phyloP scores from a whole-genome alignment of 441 rosid genomes.

The Erodium moschatum region DNA sequence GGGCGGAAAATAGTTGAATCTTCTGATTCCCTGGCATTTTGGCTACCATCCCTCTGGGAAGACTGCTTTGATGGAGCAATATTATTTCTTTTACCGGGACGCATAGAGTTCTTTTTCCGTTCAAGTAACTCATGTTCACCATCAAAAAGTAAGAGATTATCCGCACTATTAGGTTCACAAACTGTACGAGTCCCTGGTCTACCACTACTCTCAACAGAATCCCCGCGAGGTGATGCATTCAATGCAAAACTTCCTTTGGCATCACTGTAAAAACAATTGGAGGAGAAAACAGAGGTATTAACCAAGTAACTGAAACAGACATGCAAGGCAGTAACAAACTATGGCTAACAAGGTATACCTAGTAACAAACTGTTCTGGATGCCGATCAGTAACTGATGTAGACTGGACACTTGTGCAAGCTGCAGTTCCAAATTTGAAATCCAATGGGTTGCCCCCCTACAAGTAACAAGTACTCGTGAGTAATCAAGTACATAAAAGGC shows the following conservation, averaged over 20 bases:
- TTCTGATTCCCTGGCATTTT: slow-evolving; percentile 75
- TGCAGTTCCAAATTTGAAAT: slow-evolving; percentile 71
- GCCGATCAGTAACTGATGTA: slow-evolving; percentile 79
- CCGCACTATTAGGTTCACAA: slow-evolving; percentile 87
- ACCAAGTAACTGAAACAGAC: slow-evolving; percentile 20
- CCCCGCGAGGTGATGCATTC: too few relatives aligned
- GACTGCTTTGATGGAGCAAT: slow-evolving; percentile 57
- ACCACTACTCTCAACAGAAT: too few relatives aligned
- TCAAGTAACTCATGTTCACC: slow-evolving; percentile 66
- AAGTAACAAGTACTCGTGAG: slow-evolving; percentile 21
- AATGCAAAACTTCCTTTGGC: slow-evolving; percentile 21
- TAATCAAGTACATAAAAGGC: background rate
- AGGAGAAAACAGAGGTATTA: slow-evolving; percentile 15
- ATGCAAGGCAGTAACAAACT: slow-evolving; percentile 13
- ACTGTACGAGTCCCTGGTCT: slow-evolving; percentile 37
- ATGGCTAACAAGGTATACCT: slow-evolving; percentile 52
- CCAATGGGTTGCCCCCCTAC: slow-evolving; percentile 99
- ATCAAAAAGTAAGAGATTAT: slow-evolving; percentile 70
- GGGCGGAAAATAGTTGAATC: slow-evolving; percentile 96
- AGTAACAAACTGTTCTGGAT: slow-evolving; percentile 66
- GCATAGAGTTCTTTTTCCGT: slow-evolving; percentile 40
- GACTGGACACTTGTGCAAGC: slow-evolving; percentile 89
- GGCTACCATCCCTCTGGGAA: slow-evolving; percentile 52
- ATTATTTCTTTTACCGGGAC: slow-evolving; percentile 45
- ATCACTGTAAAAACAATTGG: slow-evolving; percentile 49